Conservation (phyloP, 1,139 yeast species). For the Arxiozyma heterogenica region DNA sequence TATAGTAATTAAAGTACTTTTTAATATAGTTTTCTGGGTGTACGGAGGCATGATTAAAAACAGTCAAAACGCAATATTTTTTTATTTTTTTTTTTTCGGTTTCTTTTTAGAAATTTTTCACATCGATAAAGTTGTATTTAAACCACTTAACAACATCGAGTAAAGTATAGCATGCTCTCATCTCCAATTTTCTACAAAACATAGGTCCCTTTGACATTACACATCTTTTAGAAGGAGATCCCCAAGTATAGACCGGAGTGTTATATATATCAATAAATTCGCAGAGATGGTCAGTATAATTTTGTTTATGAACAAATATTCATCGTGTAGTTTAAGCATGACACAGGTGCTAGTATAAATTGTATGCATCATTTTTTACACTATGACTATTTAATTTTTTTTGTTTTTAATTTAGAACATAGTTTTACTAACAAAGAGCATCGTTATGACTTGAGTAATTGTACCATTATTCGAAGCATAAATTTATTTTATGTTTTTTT, state of each 20-base stretch:
- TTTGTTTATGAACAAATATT: slow-evolving; percentile 3
- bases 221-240: neutral
- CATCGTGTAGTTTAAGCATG: slow-evolving; percentile 4
- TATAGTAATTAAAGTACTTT: neutral
- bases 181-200: neutral
- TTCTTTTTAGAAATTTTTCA: no score
- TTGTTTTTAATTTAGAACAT: neutral
- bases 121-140: neutral
- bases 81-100: no score
- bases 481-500: neutral
- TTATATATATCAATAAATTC: slow-evolving; percentile 39
- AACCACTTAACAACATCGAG: neutral
- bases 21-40: neutral
- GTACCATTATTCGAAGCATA: no score
- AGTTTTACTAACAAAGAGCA: slow-evolving; percentile 16
- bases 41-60: neutral
- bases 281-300: slow-evolving; percentile 93
- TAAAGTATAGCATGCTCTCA: neutral
- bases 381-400: slow-evolving; percentile 1
- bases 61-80: neutral
- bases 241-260: slow-evolving; percentile 76
- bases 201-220: neutral
- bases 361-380: slow-evolving; percentile 4
- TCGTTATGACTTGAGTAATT: neutral
- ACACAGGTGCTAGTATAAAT: neutral